phyloP scores from a whole-genome alignment of 2,329 filamentous ascomycete species.

The Alternaria postmessia region DNA sequence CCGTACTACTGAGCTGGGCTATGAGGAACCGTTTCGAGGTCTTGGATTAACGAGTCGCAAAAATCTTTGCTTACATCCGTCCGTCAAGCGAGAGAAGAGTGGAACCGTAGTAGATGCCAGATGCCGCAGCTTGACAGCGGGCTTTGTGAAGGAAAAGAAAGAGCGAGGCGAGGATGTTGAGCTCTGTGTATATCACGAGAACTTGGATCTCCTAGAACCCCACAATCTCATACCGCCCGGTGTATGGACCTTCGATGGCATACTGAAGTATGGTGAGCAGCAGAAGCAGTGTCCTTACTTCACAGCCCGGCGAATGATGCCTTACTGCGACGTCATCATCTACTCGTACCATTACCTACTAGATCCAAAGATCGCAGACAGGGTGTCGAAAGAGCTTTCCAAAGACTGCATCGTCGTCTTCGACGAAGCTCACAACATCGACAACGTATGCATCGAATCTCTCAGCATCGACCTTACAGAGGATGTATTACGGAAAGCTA shows the following conservation, averaged over 20 bases:
- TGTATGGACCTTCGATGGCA: conserved; percentile 92
- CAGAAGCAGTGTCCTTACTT: conserved; percentile 99
- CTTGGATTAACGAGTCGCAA: conserved; percentile 95
- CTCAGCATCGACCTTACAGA: conserved; percentile 96
- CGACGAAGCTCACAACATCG: conserved; percentile 98
- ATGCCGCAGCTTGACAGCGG: conserved; percentile 92
- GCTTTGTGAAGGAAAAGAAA: conserved; percentile 98
- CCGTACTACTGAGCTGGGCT: conserved; percentile 84
- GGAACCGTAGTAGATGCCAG: conserved; percentile 93
- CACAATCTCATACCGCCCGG: conserved; percentile 94
- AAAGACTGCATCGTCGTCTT: conserved; percentile 99
- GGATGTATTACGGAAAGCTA: conserved; percentile 89
- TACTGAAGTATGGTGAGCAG: conserved; percentile 89
- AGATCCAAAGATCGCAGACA: conserved; percentile 95
- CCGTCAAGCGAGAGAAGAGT: conserved; percentile 95
- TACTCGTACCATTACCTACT: conserved; percentile 99
- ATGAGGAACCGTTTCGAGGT: conserved; percentile 90
- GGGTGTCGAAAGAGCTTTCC: conserved; percentile 93
- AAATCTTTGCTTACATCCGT: conserved; percentile 94
- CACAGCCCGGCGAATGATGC: conserved; percentile 96
- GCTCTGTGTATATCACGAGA: conserved; percentile 96
- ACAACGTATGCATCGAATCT: conserved; percentile 98
- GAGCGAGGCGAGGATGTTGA: conserved; percentile 94
- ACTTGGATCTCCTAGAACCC: conserved; percentile 91
- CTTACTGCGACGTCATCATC: conserved; percentile 99